Base-by-base conservation (phyloP, 192 early-diverging fungal genomes). In the Mortierella antarctica region DNA sequence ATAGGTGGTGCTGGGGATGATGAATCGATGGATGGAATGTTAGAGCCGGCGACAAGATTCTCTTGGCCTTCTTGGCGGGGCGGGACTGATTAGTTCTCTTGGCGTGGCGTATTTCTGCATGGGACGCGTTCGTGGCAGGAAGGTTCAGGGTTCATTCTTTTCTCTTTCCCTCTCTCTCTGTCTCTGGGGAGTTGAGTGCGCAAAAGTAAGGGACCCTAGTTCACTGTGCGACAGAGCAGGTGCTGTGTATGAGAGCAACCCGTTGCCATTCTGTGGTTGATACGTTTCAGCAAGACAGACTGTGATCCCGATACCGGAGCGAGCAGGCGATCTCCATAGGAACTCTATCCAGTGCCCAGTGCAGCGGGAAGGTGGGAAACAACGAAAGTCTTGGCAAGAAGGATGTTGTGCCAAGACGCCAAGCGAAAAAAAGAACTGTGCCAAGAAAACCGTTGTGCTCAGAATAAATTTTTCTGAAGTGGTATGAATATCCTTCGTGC, bases 391-490 rank as follows among this genome's bases (percentile, higher is more conserved):
- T 61, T 61, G 59, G 59, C 59, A 61, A 14, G 13, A 51, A 11
- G 50, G 50, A 4, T 15, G 50, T 51, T 51, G 2, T 51, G 11
- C 17, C 50, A 31, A 31, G 31, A 31, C 14, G 9, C 41, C 41
- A 61, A 46, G 18, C 42, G 59, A 39, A 39, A 61, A 61, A 61
- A 41, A 61, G 59, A 59, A 59, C 1, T 31, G 13, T 41, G 57
- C 57, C 57, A 59, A 59, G 57, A 59, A 17, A 61, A 61, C 45
- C 59, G n/a, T 45, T 61, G 42, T 45, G 45, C 39, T 61, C 59
- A 45, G 39, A 63, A 63, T 11, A 51, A 51, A 17, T 11, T 51
- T 11, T 51, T 51, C 50, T n/a, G n/a, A n/a, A n/a, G n/a, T n/a
- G n/a, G n/a, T n/a, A n/a, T n/a, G n/a, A n/a, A n/a, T n/a, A n/a